Evolutionary conservation across 176 grass and related monocot species (phyloP).

Genomic region (Themeda triandra): DNA sequence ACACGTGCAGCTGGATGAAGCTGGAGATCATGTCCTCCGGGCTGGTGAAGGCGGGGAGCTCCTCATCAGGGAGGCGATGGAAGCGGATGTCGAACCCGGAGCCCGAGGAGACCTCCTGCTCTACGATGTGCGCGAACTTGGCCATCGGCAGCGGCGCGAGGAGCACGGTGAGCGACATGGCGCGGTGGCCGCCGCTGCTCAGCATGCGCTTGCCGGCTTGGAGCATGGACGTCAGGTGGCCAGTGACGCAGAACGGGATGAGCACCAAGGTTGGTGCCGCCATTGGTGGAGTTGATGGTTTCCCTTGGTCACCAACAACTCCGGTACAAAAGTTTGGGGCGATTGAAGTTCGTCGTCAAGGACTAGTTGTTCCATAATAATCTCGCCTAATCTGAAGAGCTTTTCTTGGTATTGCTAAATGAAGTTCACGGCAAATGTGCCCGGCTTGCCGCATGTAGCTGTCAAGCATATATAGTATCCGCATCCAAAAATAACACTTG

Average conservation of each 20-base stretch:
- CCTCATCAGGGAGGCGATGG: slow-evolving; percentile 19
- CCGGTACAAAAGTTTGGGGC: not conserved
- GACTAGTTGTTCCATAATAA: not conserved
- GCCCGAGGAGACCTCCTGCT: not conserved
- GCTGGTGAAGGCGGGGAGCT: not conserved
- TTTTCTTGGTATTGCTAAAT: not conserved
- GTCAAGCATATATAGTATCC: not conserved
- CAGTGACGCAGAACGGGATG: not conserved
- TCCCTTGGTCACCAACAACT: not conserved
- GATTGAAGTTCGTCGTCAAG: not conserved
- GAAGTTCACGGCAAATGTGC: not conserved
- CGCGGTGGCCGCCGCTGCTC: not conserved
- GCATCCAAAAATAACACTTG: not conserved
- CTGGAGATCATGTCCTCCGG: slow-evolving; percentile 24
- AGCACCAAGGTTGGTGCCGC: not conserved
- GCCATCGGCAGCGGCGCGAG: slow-evolving; percentile 1
- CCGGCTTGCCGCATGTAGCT: not conserved
- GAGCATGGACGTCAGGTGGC: slow-evolving; percentile 27
- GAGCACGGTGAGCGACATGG: slow-evolving; percentile 16
- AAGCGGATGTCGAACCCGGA: slow-evolving; percentile 13
- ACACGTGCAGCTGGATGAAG: slow-evolving; percentile 18
- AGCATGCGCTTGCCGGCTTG: slow-evolving; percentile 28
- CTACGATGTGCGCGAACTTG: not conserved
- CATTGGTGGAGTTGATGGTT: not conserved
- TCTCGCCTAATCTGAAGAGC: not conserved